Base-by-base conservation (phyloP, 768 basidiomycete genomes). In the Boletus speciosus region DNA sequence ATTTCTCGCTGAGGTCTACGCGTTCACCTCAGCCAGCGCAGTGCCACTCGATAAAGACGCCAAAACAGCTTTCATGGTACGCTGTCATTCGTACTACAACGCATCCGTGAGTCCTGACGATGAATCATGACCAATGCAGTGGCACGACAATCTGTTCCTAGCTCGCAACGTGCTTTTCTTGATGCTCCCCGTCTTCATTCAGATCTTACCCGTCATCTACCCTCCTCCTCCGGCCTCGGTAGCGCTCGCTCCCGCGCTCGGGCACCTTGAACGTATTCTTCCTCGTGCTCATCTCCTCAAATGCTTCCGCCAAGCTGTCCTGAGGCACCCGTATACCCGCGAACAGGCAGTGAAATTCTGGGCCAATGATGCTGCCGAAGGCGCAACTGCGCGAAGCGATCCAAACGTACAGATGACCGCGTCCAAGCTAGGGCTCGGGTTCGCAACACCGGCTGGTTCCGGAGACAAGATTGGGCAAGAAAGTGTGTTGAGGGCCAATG, bases 81-180 rank as follows among this genome's bases (percentile, higher is more conserved):
- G 72, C 65, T 37, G 8, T 5, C 21, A 35, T 56, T 9, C 21
- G 12, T 39, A 10, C 43, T 49, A 27, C 32, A 45, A 48, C 16
- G 12, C 23, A 6, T 44, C 34, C 14, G 11, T 21, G 29, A 19
- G 23, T 29, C 38, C 31, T 64, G 34, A 60, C 39, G 10, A 38
- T 12, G 36, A 27, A 19, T 19, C 5, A 19, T 42, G 29, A 47
- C n/a, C n/a, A 21, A 52, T 16, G 14, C 47, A 90, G 88, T 85
- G 83, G 82, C 84, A 88, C 69, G 86, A 90, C 65, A 73, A 64
- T 27, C 69, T 85, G 36, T 77, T 79, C 64, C 64, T 75, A 45
- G 56, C 70, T 34, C 86, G 88, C n/a, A 78, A 80, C 49, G 27
- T 74, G 2, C 66, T 86, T 49, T 85, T 90, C 70, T 72, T 88